Percentiles rank a stretch among this genome's conserved stretches.
phyloP scores from a whole-genome alignment of 441 rosid species.

The Arabidopsis hybrid region DNA sequence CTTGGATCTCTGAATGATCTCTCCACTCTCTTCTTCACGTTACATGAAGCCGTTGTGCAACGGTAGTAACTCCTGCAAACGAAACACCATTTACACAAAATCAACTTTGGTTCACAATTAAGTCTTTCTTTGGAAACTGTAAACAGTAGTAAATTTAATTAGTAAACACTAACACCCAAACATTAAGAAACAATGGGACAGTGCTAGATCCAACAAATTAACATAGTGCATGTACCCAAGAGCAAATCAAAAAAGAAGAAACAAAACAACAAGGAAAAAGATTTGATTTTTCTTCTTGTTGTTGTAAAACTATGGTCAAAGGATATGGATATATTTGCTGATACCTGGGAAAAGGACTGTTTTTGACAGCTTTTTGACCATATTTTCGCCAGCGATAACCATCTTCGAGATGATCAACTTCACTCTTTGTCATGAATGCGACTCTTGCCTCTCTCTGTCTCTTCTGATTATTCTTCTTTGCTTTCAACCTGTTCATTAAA shows the following conservation, averaged over 20 bases:
- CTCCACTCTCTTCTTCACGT: constrained; percentile 82
- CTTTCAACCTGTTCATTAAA: constrained; percentile 49
- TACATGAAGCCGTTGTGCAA: constrained; percentile 76
- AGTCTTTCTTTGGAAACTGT: neutral
- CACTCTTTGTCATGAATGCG: constrained; percentile 86
- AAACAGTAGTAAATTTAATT: neutral
- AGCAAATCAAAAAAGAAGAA: constrained; percentile 9
- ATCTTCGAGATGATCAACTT: constrained; percentile 85
- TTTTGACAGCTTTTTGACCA: constrained; percentile 86
- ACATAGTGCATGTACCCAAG: constrained; percentile 31
- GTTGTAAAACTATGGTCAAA: too few species aligned
- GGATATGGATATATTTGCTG: too few species aligned
- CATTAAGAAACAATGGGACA: constrained; percentile 12
- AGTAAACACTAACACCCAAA: neutral
- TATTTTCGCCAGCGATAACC: constrained; percentile 89
- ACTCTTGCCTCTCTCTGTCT: constrained; percentile 77
- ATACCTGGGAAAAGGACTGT: constrained; percentile 71
- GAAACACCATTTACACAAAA: constrained; percentile 21
- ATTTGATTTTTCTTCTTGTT: neutral
- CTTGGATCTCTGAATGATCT: constrained; percentile 64
- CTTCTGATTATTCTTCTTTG: constrained; percentile 66
- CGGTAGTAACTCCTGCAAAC: constrained; percentile 75
- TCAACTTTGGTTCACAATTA: neutral
- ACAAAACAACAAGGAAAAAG: neutral
- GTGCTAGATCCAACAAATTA: constrained; percentile 7